Evolutionary conservation across 805 yeast genomes (phyloP), one percentile per base, ranked within the genome.

Genomic region (Grigorovia yakushimaensis): DNA sequence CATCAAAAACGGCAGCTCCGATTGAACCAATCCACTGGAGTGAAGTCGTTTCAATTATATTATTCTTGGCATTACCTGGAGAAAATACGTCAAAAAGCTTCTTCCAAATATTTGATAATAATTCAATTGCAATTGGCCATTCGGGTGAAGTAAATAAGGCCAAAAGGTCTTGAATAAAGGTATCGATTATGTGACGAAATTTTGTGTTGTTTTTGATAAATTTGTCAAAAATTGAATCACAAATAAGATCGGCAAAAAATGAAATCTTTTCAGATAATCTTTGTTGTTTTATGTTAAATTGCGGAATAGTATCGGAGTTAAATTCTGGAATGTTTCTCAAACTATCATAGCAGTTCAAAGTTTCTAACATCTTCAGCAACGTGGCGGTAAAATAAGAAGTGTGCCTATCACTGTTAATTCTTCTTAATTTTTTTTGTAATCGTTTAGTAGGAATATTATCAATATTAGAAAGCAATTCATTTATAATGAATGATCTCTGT

Each of bases 21-120:
- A 82, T 73, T 13, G 65, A 48, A 0, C 91, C 88, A n/a, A 79
- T 62, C 51, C 79, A 54, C 47, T 84, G 89, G 44, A 85, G 60
- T 3, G 77, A 69, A 50, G 71, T 71, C 0, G 79, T 67, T 49
- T 79, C 84, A 6, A 74, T 64, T 11, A 58, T 49, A 1, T 74
- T 65, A 0, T 73, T 43, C 41, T 68, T 65, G 24, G 62, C 65
- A 11, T 71, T 71, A 2, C 71, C 49, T 6, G 68, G 54, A 9
- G 59, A 65, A 49, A 73, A 66, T 1, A 70, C 58, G 19, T 52
- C 54, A 44, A 79, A 57, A 20, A 81, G 56, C 5, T 72, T 65
- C 38, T 66, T 71, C 55, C 74, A 64, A 2, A 81, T 47, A 1
- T 78, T 67, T 7, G 57, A 58, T 6, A 84, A 60, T 15, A 84